Base-by-base conservation (phyloP, 148 eudicot species). In the Pharnaceum exiguum region DNA sequence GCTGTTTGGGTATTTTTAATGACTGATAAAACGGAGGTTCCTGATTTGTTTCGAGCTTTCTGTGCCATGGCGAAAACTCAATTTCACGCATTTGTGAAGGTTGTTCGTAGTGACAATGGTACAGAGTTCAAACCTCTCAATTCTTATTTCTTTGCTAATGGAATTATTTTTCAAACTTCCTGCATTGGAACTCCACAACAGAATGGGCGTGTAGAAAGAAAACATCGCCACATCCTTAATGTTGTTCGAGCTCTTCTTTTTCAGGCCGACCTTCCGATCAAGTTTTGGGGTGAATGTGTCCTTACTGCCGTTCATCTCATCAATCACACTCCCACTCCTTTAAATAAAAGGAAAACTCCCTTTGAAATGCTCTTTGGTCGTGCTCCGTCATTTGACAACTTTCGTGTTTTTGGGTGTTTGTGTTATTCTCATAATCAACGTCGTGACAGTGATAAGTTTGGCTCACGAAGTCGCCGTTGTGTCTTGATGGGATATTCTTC, bases 241-340 rank as follows among this genome's bases (percentile, higher is more conserved):
- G 50, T 22, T 3, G 35, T 26, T 17, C 28, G 27, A 2, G 51
- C 63, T 2, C 7, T 45, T 0, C 13, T 22, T 1, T 59, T 59
- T 30, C 51, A 59, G 6, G 22, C 38, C 1, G 4, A 31, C 1
- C 15, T 59, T 0, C 52, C 51, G 2, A 3, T 59, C 6, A 4
- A 10, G 1, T 59, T 29, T 45, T 44, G 18, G 63, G 51, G 63
- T 2, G 38, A 59, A 33, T 59, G 51, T 30, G 40, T 45, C 9
- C 13, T 59, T 5, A 44, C 15, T 2, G 63, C 40, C 1, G 43
- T 38, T 1, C 45, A 59, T 11, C 21, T 59, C 39, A 45, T 59
- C 37, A 59, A 44, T 7, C 5, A 17, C 0, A 43, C 37, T 27
- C 51, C 27, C 2, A 10, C 26, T 3, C 2, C 17, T 1, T 3